A percentile compares a stretch with the other conserved stretches of the same genome.
Evolutionary conservation across 2,329 filamentous ascomycete species (phyloP).

Genomic region (Colletotrichum eleusines): DNA sequence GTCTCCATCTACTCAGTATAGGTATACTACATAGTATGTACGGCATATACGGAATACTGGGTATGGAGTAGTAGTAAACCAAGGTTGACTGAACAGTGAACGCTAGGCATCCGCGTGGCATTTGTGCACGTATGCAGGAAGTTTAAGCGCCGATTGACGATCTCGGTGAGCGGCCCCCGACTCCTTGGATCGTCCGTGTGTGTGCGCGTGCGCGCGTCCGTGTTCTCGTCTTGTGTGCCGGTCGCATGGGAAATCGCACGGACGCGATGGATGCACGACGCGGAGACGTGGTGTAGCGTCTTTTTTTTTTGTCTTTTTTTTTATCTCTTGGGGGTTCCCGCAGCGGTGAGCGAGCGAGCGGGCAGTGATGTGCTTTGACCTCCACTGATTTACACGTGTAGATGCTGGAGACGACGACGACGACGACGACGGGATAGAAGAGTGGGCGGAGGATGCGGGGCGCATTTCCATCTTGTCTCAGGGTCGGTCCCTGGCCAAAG

Average conservation of each 20-base stretch:
- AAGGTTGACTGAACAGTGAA: too few species aligned
- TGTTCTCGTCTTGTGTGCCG: not conserved
- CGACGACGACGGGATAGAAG: not conserved
- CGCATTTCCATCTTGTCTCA: constrained; percentile 1
- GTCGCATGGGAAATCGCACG: not conserved
- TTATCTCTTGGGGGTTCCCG: too few species aligned
- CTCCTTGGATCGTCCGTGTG: not conserved
- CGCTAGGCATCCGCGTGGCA: too few species aligned
- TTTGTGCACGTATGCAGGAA: not conserved
- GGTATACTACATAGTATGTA: too few species aligned
- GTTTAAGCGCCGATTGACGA: not conserved
- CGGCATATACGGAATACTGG: too few species aligned
- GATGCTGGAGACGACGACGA: not conserved
- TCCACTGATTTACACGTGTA: not conserved
- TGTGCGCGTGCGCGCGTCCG: not conserved
- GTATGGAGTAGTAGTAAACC: too few species aligned
- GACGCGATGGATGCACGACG: not conserved
- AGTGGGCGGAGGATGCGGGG: not conserved
- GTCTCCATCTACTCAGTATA: too few species aligned
- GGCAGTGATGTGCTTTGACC: not conserved
- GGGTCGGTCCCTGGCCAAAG: not conserved
- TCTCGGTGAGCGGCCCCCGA: not conserved
- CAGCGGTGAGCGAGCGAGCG: not conserved
- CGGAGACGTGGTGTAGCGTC: too few species aligned
- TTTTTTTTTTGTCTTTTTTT: too few species aligned